phyloP scores from a whole-genome alignment of 768 basidiomycete genomes.

The Boletus eberwhitei region DNA sequence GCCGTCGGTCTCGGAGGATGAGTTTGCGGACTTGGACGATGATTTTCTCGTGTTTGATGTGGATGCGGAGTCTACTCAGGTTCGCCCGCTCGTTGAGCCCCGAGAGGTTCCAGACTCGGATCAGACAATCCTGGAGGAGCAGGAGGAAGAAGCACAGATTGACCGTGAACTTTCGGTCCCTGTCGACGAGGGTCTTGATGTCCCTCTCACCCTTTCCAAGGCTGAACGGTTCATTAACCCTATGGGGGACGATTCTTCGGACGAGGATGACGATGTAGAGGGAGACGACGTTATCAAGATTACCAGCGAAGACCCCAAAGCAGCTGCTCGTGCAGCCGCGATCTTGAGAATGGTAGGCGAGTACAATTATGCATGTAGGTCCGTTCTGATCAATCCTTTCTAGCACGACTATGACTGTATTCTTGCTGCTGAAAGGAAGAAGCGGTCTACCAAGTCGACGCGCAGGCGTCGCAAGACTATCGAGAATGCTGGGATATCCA shows the following conservation, averaged over 20 bases:
- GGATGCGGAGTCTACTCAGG: slow-evolving; percentile 15
- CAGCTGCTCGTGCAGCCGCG: slow-evolving; percentile 90
- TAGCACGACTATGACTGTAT: slow-evolving; percentile 88
- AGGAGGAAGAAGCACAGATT: slow-evolving; percentile 31
- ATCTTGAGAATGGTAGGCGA: slow-evolving; percentile 79
- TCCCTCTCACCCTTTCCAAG: not conserved
- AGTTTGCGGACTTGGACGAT: slow-evolving; percentile 17
- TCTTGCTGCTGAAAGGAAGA: slow-evolving; percentile 32
- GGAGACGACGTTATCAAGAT: slow-evolving; percentile 69
- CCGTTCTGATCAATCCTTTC: not conserved
- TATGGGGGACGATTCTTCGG: slow-evolving; percentile 18
- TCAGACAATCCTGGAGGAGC: slow-evolving; percentile 19
- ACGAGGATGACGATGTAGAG: slow-evolving; percentile 32
- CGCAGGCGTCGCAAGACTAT: slow-evolving; percentile 39
- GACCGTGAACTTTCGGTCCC: slow-evolving; percentile 38
- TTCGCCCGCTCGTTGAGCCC: slow-evolving; percentile 1
- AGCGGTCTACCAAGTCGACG: slow-evolving; percentile 29
- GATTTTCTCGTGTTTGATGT: slow-evolving; percentile 16
- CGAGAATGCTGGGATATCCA: slow-evolving; percentile 29
- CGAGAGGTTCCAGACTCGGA: slow-evolving; percentile 9
- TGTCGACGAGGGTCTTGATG: slow-evolving; percentile 16
- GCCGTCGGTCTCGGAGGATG: slow-evolving; percentile 13
- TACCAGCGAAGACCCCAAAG: slow-evolving; percentile 77
- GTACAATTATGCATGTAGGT: not conserved
- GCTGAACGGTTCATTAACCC: not conserved